phyloP scores from a whole-genome alignment of 176 grass and related monocot species.

The Zoysia japonica region DNA sequence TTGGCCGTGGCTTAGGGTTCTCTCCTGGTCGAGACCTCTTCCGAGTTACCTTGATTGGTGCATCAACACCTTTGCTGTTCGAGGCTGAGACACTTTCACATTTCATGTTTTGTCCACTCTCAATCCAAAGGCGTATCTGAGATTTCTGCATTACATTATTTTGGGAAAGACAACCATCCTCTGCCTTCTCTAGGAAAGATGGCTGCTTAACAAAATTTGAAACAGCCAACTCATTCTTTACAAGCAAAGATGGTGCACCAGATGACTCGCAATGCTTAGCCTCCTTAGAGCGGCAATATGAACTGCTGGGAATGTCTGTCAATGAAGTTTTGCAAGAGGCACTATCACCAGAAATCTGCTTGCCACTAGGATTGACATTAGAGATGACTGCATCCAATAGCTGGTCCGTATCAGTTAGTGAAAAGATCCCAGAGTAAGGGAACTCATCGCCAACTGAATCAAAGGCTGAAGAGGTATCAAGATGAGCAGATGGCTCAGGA shows the following conservation, averaged over 20 bases:
- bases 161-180: slow-evolving; percentile 48
- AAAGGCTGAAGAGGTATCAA: slow-evolving; percentile 40
- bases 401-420: slow-evolving; percentile 63
- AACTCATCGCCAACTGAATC: slow-evolving; percentile 44
- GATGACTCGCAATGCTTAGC: slow-evolving; percentile 34
- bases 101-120: slow-evolving; percentile 63
- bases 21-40: slow-evolving; percentile 84
- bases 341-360: slow-evolving; percentile 55
- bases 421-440: slow-evolving; percentile 59
- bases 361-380: slow-evolving; percentile 57
- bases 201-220: slow-evolving; percentile 61
- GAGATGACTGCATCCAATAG: slow-evolving; percentile 77
- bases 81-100: slow-evolving; percentile 64
- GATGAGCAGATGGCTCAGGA: slow-evolving; percentile 41
- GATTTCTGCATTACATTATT: slow-evolving; percentile 63
- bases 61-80: slow-evolving; percentile 66
- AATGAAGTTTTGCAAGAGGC: slow-evolving; percentile 67
- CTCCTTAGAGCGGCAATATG: slow-evolving; percentile 53
- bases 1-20: slow-evolving; percentile 68
- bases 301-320: slow-evolving; percentile 58
- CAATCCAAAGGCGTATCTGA: slow-evolving; percentile 71
- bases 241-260: slow-evolving; percentile 38
- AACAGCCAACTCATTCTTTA: slow-evolving; percentile 60
- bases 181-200: slow-evolving; percentile 47
- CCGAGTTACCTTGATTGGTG: slow-evolving; percentile 55